Evolutionary conservation across 441 rosid genomes (phyloP).

Genomic region (Euphorbia celastroides): DNA sequence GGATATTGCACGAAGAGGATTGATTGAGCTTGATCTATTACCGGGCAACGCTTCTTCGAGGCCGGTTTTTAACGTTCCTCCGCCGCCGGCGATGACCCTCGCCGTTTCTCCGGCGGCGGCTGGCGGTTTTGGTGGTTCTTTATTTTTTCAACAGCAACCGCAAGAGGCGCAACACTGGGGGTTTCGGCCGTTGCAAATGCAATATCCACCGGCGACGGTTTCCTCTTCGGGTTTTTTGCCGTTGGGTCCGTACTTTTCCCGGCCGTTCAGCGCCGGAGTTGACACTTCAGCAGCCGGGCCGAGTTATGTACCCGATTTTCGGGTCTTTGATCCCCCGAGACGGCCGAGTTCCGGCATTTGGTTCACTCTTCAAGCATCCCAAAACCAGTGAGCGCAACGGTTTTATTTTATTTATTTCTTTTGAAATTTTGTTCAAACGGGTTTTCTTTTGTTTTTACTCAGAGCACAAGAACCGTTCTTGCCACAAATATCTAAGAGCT

Average conservation of each 20-base stretch:
- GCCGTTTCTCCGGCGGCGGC: not conserved
- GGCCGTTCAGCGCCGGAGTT: constrained; percentile 44
- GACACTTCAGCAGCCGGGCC: constrained; percentile 52
- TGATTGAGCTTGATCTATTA: constrained; percentile 73
- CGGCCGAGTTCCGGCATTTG: constrained; percentile 92
- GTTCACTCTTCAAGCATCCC: constrained; percentile 87
- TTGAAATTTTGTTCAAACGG: not conserved
- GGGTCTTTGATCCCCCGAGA: constrained; percentile 73
- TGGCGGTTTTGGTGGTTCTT: constrained; percentile 36
- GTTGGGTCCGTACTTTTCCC: constrained; percentile 49
- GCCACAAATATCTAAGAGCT: constrained; percentile 95
- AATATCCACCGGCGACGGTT: constrained; percentile 5
- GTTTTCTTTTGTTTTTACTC: constrained; percentile 28
- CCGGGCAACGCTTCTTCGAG: constrained; percentile 32
- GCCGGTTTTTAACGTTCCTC: constrained; percentile 25
- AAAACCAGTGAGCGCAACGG: constrained; percentile 67
- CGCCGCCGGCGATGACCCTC: constrained; percentile 21
- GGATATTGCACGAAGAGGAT: constrained; percentile 29
- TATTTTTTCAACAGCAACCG: constrained; percentile 49
- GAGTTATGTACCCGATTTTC: constrained; percentile 43
- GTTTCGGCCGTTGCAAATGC: constrained; percentile 34
- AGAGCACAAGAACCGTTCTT: constrained; percentile 80
- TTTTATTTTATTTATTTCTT: not conserved
- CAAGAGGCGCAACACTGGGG: constrained; percentile 53
- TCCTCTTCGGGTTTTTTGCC: constrained; percentile 47